These are phyloP conservation scores for Fusarium zealandicum DNA, from an alignment of 2,329 filamentous ascomycete species.

Conservation along the genomic window DNA sequence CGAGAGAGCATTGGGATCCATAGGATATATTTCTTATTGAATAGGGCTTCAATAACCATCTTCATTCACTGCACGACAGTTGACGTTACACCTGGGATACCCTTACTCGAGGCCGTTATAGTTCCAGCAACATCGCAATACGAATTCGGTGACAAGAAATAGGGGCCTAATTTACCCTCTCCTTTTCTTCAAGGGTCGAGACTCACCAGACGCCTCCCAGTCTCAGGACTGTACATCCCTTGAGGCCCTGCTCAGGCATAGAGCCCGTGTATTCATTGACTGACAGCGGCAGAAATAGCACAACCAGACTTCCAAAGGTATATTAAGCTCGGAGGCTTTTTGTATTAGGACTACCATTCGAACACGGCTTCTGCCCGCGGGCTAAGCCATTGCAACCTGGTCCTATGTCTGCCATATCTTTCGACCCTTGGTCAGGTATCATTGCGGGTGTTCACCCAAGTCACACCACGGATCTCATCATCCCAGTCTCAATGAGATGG, in stretches of 20 bases:
- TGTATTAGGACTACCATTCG: slow-evolving; percentile 9
- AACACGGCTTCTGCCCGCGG: slow-evolving; percentile 8
- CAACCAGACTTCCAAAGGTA: slow-evolving; percentile 10
- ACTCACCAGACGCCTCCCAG: neutral
- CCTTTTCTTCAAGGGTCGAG: slow-evolving; percentile 18
- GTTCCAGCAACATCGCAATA: neutral
- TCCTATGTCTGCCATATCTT: slow-evolving; percentile 13
- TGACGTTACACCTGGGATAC: too few relatives aligned
- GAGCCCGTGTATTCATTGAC: neutral
- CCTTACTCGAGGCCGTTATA: too few relatives aligned
- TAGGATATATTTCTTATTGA: neutral
- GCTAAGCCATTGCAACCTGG: neutral
- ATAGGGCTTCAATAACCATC: neutral
- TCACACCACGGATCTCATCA: slow-evolving; percentile 25
- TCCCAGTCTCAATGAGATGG: slow-evolving; percentile 7
- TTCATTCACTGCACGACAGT: too few relatives aligned
- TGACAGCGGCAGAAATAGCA: neutral
- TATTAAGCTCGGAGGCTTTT: slow-evolving; percentile 22
- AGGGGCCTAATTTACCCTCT: slow-evolving; percentile 35
- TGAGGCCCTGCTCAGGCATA: neutral
- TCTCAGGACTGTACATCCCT: neutral
- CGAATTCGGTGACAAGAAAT: slow-evolving; percentile 15
- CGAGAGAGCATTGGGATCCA: neutral
- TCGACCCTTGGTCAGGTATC: slow-evolving; percentile 34
- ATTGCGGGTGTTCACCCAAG: slow-evolving; percentile 16